Evolutionary conservation across 805 yeast genomes (phyloP).

Genomic region (Yarrowia deformans): DNA sequence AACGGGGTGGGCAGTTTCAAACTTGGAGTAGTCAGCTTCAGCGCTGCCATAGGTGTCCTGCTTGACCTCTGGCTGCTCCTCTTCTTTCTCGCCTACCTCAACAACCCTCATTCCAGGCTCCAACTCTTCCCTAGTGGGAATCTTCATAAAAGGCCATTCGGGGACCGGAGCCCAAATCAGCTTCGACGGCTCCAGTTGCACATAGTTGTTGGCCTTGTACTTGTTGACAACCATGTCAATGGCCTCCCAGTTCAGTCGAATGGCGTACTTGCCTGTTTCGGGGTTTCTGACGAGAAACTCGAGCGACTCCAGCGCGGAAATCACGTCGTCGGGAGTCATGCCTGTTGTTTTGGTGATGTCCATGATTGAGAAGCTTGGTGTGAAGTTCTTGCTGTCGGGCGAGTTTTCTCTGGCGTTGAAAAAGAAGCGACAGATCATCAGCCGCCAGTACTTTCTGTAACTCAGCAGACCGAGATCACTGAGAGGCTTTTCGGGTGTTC

Average conservation of each 20-base stretch:
- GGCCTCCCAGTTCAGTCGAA: slow-evolving; percentile 58
- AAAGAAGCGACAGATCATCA: slow-evolving; percentile 58
- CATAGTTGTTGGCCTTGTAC: slow-evolving; percentile 65
- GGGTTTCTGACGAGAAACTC: slow-evolving; percentile 63
- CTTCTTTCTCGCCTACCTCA: background rate
- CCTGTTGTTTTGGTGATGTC: slow-evolving; percentile 76
- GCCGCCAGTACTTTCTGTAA: slow-evolving; percentile 86
- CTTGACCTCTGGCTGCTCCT: background rate
- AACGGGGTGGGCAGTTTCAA: background rate
- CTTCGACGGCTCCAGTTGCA: slow-evolving; percentile 58
- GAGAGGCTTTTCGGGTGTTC: slow-evolving; percentile 95
- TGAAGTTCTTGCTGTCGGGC: background rate
- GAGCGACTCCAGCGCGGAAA: slow-evolving; percentile 83
- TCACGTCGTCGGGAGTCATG: slow-evolving; percentile 84
- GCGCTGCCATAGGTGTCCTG: background rate
- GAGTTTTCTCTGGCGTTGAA: background rate
- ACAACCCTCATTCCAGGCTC: slow-evolving; percentile 24
- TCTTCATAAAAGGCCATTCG: slow-evolving; percentile 28
- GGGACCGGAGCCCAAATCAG: slow-evolving; percentile 64
- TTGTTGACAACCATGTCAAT: slow-evolving; percentile 55
- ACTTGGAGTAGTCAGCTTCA: slow-evolving; percentile 6
- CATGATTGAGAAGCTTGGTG: slow-evolving; percentile 57
- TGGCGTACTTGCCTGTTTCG: slow-evolving; percentile 57
- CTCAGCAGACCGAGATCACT: slow-evolving; percentile 85
- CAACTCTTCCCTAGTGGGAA: slow-evolving; percentile 14